phyloP scores from a whole-genome alignment of 768 basidiomycete species.

The Suillus americanus region DNA sequence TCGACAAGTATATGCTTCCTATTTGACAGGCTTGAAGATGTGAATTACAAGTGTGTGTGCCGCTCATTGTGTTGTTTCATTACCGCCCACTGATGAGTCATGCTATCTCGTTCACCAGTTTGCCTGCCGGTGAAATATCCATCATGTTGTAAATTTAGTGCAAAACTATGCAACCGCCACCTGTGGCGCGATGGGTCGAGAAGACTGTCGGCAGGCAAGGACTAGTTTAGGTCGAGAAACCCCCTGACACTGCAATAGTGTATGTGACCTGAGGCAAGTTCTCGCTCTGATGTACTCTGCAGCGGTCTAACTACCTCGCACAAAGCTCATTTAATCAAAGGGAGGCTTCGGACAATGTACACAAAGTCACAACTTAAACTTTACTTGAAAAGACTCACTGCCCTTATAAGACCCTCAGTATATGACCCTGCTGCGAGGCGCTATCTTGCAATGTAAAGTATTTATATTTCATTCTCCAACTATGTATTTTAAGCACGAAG shows the following conservation, averaged over 20 bases:
- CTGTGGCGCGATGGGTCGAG: neutral
- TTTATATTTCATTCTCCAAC: neutral
- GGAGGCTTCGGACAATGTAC: neutral
- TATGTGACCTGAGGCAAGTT: neutral
- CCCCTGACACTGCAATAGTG: neutral
- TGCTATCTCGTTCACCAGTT: neutral
- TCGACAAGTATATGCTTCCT: conserved; percentile 26
- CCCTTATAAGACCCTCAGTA: neutral
- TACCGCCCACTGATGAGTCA: neutral
- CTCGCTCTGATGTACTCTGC: neutral
- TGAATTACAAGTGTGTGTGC: neutral
- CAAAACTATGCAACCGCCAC: neutral
- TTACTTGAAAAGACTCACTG: neutral
- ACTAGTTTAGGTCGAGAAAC: neutral
- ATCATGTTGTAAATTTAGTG: neutral
- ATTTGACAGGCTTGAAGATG: neutral
- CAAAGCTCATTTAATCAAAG: neutral
- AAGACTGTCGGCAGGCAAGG: neutral
- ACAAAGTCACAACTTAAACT: neutral
- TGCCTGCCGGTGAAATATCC: neutral
- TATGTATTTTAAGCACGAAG: neutral
- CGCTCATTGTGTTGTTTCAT: neutral
- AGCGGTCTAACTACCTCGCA: neutral
- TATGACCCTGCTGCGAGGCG: neutral
- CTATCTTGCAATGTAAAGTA: neutral